Conservation (phyloP, 345 rosid species). For the Conringia planisiliqua region DNA sequence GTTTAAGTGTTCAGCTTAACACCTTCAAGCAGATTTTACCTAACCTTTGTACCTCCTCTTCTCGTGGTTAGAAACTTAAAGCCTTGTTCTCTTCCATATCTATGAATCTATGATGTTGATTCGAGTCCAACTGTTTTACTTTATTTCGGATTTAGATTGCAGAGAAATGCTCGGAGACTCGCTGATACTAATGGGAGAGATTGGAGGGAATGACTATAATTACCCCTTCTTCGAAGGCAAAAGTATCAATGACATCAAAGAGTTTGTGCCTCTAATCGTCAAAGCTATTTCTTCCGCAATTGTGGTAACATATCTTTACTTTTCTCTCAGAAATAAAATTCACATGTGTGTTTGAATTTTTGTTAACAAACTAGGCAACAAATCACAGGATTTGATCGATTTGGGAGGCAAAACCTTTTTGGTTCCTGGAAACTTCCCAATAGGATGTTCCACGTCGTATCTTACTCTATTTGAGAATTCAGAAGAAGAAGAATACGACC, state of each 20-base stretch:
- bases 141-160: constrained; percentile 27
- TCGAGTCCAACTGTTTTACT: too few species aligned
- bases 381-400: constrained; percentile 41
- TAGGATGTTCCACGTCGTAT: constrained; percentile 38
- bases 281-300: constrained; percentile 35
- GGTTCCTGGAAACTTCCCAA: constrained; percentile 45
- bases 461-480: constrained; percentile 30
- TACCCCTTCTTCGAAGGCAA: constrained; percentile 27
- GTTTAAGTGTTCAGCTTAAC: constrained; percentile 40
- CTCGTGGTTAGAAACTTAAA: constrained; percentile 25
- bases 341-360: neutral
- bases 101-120: too few species aligned
- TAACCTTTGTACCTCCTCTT: constrained; percentile 32
- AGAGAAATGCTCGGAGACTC: constrained; percentile 29
- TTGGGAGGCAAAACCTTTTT: constrained; percentile 41
- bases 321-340: neutral
- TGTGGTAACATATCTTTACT: constrained; percentile 28
- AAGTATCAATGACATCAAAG: constrained; percentile 19
- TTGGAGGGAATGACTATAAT: constrained; percentile 55
- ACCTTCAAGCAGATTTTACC: constrained; percentile 44
- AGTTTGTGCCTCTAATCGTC: constrained; percentile 36
- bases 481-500: constrained; percentile 27
- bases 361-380: neutral
- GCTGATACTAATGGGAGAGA: constrained; percentile 52
- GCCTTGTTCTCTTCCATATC: neutral